A percentile compares a stretch with the other conserved stretches of the same genome.
phyloP scores from a whole-genome alignment of 1,139 yeast genomes.

The Debaryomyces sp. region DNA sequence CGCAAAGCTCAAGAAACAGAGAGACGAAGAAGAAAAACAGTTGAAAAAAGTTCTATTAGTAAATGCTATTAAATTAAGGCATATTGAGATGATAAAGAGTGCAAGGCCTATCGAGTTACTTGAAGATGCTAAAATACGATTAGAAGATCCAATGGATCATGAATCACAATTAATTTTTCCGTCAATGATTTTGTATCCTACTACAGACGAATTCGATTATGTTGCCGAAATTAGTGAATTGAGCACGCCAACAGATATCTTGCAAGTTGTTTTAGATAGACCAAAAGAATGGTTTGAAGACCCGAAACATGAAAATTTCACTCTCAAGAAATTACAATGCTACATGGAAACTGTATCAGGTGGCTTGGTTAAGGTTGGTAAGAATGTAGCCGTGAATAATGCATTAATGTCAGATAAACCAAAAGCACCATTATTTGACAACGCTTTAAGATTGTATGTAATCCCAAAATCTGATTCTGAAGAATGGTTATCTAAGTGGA shows the following conservation, averaged over 20 bases:
- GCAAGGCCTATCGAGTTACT: conserved; percentile 52
- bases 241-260: conserved; percentile 60
- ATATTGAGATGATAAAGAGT: conserved; percentile 51
- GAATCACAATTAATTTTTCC: conserved; percentile 83
- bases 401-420: conserved; percentile 67
- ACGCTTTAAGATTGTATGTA: conserved; percentile 69
- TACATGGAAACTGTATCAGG: conserved; percentile 83
- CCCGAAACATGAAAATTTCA: conserved; percentile 62
- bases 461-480: conserved; percentile 74
- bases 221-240: conserved; percentile 74
- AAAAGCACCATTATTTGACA: conserved; percentile 77
- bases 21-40: conserved; percentile 34
- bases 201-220: conserved; percentile 82
- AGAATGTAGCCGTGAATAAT: conserved; percentile 66
- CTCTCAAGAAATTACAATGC: conserved; percentile 62
- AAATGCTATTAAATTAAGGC: conserved; percentile 60
- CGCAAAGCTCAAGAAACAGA: conserved; percentile 32
- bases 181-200: conserved; percentile 79
- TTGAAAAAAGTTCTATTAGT: conserved; percentile 42
- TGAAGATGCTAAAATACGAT: conserved; percentile 49
- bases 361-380: conserved; percentile 85
- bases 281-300: conserved; percentile 74
- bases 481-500: conserved; percentile 69
- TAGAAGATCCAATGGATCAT: conserved; percentile 73
- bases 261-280: conserved; percentile 59